These are phyloP conservation scores for Creolimax fragrantissima DNA, from an alignment of 78 protist genomes.

Conservation along the genomic window DNA sequence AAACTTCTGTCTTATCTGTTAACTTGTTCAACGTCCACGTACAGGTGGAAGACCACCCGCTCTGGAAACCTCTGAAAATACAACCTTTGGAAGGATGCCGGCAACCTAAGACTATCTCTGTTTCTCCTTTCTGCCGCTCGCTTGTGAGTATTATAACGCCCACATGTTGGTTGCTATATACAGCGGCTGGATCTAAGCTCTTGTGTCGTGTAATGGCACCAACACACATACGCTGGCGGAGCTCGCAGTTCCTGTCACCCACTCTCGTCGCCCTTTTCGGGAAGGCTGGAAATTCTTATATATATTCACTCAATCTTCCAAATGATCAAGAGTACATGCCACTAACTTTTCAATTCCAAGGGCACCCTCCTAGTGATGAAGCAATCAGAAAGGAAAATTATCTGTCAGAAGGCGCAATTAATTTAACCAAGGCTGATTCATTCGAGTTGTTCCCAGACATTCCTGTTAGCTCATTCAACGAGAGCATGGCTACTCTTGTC, in stretches of 20 bases:
- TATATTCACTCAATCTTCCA: not conserved
- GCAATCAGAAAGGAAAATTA: too few relatives aligned
- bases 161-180: not conserved
- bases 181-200: not conserved
- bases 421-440: not conserved
- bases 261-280: not conserved
- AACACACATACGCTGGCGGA: not conserved
- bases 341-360: not conserved
- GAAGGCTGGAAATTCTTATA: not conserved
- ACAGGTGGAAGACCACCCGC: not conserved
- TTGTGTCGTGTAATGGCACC: not conserved
- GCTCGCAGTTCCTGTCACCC: not conserved
- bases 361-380: too few relatives aligned
- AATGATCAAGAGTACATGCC: not conserved
- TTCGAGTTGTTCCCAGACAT: not conserved
- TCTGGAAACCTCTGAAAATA: not conserved
- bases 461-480: not conserved
- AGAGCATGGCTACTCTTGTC: not conserved
- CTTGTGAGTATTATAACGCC: not conserved
- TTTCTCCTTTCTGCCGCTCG: not conserved
- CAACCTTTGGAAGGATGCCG: not conserved
- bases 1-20: too few relatives aligned
- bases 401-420: too few relatives aligned
- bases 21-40: too few relatives aligned
- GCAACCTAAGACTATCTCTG: not conserved